Percentiles rank a stretch among this genome's conserved stretches.
These are phyloP conservation scores for Gentiana macrophylla DNA, from an alignment of 257 asterid genomes.

Conservation along the genomic window DNA sequence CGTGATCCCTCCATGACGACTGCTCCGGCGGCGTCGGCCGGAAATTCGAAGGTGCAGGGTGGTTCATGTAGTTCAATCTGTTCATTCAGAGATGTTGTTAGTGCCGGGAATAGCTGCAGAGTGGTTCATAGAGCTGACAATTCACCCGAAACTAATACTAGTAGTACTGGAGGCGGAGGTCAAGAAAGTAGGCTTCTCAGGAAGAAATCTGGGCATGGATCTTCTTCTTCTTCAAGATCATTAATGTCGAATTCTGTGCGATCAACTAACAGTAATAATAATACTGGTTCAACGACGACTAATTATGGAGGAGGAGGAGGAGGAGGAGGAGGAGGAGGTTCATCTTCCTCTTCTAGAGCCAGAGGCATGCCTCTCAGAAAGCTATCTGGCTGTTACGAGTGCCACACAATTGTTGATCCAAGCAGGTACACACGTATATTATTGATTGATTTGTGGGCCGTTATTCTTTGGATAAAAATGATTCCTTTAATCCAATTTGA, in stretches of 20 bases:
- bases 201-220: constrained; percentile 30
- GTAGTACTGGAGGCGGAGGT: constrained; percentile 7
- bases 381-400: constrained; percentile 89
- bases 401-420: constrained; percentile 77
- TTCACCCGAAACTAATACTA: constrained; percentile 53
- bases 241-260: constrained; percentile 16
- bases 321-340: constrained; percentile 3
- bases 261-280: constrained; percentile 15
- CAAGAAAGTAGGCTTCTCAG: constrained; percentile 53
- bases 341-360: constrained; percentile 9
- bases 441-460: no score
- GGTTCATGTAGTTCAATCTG: constrained; percentile 55
- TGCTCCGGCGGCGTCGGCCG: neutral
- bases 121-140: constrained; percentile 72
- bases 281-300: constrained; percentile 12
- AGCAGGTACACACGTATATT: constrained; percentile 29
- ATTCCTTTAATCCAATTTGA: no score
- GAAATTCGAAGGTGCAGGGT: constrained; percentile 4
- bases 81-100: constrained; percentile 48
- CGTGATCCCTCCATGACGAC: constrained; percentile 51
- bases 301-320: constrained; percentile 4
- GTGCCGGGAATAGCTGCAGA: constrained; percentile 33
- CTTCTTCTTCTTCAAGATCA: constrained; percentile 25
- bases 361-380: constrained; percentile 73
- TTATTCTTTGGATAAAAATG: no score